phyloP scores from a whole-genome alignment of 345 rosid species.

The Carallia brachiata region DNA sequence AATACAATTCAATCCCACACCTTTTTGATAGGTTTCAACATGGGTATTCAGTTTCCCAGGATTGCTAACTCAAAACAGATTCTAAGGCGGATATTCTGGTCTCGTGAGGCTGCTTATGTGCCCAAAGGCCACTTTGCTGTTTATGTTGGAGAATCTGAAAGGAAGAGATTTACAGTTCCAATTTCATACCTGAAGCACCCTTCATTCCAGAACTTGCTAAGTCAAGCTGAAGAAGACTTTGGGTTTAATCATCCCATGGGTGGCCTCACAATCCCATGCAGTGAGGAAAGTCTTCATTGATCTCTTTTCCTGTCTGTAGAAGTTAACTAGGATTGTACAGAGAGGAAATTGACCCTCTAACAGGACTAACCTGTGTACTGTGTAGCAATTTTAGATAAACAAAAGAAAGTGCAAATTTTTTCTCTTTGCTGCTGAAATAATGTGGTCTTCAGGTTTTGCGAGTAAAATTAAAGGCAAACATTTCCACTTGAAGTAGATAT shows the following conservation, averaged over 20 bases:
- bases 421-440: neutral
- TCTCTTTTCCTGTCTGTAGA: too few species aligned
- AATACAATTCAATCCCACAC: neutral
- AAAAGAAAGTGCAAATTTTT: neutral
- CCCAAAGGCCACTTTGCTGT: slow-evolving; percentile 40
- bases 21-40: neutral
- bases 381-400: neutral
- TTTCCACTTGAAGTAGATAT: neutral
- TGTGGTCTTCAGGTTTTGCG: neutral
- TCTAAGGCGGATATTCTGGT: neutral
- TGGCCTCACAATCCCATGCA: too few species aligned
- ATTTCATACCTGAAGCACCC: slow-evolving; percentile 8
- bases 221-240: slow-evolving; percentile 20
- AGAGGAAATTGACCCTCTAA: neutral
- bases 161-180: slow-evolving; percentile 3
- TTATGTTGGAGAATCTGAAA: slow-evolving; percentile 22
- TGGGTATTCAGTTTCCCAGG: slow-evolving; percentile 13
- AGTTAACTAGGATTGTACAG: too few species aligned
- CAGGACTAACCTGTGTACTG: neutral
- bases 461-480: neutral
- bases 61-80: slow-evolving; percentile 14
- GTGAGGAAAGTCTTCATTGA: too few species aligned
- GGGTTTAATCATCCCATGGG: too few species aligned
- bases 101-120: neutral
- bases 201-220: slow-evolving; percentile 11